phyloP scores from a whole-genome alignment of 2,329 filamentous ascomycete species.

The Aspergillus eucalypticola region DNA sequence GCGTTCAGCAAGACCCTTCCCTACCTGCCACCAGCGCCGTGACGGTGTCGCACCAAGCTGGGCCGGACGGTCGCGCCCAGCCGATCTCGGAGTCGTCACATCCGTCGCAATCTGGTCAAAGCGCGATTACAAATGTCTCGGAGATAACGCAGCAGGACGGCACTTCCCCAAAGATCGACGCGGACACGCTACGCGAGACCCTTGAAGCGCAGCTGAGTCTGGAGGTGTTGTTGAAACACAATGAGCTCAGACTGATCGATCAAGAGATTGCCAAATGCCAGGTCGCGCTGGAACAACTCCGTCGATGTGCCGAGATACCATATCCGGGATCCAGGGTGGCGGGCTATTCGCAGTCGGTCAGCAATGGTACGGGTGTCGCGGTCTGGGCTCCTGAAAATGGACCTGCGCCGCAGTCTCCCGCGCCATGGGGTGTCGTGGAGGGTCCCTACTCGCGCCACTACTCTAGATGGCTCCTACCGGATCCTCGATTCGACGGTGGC shows the following conservation, averaged over 20 bases:
- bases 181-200: constrained; percentile 63
- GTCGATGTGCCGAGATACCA: constrained; percentile 87
- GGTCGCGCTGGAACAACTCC: constrained; percentile 86
- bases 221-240: constrained; percentile 90
- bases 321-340: constrained; percentile 70
- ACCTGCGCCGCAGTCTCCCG: constrained; percentile 71
- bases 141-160: constrained; percentile 21
- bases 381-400: constrained; percentile 63
- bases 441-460: constrained; percentile 95
- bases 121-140: constrained; percentile 8
- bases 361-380: constrained; percentile 71
- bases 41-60: constrained; percentile 13
- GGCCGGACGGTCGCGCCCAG: constrained; percentile 16
- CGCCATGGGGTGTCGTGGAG: constrained; percentile 86
- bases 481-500: constrained; percentile 77
- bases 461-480: constrained; percentile 89
- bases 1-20: constrained; percentile 10
- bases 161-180: constrained; percentile 29
- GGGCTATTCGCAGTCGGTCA: constrained; percentile 66
- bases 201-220: constrained; percentile 87
- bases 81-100: constrained; percentile 1
- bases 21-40: constrained; percentile 15
- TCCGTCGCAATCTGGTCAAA: constrained; percentile 3
- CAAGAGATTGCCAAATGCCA: constrained; percentile 97
- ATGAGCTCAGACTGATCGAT: constrained; percentile 90